Evolutionary conservation across 306 rosid species (phyloP).

Genomic region (Begonia peltatifolia): DNA sequence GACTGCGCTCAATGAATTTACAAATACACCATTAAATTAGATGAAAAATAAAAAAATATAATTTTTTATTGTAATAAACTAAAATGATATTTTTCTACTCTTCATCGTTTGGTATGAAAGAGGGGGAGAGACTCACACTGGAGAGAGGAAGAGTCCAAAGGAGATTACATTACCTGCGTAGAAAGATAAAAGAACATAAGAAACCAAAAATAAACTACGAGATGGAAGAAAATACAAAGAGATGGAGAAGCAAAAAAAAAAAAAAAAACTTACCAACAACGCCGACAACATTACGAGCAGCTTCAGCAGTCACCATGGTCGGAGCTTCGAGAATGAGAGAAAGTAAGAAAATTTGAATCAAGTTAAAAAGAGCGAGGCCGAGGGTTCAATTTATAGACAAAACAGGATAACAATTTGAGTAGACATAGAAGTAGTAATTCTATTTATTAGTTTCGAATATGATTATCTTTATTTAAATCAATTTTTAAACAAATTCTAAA

Average conservation of each 20-base stretch:
- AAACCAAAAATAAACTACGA: neutral
- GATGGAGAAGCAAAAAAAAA: neutral
- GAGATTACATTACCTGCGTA: constrained; percentile 68
- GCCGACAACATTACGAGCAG: constrained; percentile 34
- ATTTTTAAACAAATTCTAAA: no score
- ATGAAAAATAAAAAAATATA: neutral
- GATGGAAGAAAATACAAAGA: neutral
- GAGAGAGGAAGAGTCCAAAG: constrained; percentile 52
- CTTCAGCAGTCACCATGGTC: constrained; percentile 23
- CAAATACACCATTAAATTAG: neutral
- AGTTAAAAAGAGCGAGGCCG: no score
- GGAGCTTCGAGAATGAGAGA: constrained; percentile 2
- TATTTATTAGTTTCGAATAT: no score
- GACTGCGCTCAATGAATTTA: constrained; percentile 19
- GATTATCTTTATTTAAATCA: no score
- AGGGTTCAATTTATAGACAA: no score
- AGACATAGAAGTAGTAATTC: no score
- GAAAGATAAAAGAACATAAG: neutral
- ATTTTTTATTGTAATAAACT: neutral
- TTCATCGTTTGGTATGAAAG: neutral
- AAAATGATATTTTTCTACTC: neutral
- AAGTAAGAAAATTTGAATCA: neutral
- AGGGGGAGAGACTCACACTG: constrained; percentile 27
- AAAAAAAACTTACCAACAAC: constrained; percentile 26
- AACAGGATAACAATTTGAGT: no score